Conservation (phyloP, 1,284 basidiomycete genomes). For the Trametes versicolor region DNA sequence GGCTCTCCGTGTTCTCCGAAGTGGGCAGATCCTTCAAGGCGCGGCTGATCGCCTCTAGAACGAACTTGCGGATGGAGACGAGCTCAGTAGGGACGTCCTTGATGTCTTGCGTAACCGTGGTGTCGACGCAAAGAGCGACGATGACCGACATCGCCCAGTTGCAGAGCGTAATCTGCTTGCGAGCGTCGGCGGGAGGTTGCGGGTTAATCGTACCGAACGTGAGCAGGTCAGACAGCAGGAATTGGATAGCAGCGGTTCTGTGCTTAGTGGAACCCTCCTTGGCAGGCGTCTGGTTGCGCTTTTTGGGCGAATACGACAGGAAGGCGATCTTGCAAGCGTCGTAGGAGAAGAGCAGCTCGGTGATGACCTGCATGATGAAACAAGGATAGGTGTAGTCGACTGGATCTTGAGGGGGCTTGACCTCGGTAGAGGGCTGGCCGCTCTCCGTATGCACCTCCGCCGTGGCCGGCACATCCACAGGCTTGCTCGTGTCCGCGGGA, state of each 20-base stretch:
- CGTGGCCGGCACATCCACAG: neutral
- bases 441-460: slow-evolving; percentile 12
- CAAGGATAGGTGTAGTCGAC: slow-evolving; percentile 75
- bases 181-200: slow-evolving; percentile 61
- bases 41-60: slow-evolving; percentile 89
- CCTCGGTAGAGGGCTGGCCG: slow-evolving; percentile 10
- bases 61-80: slow-evolving; percentile 87
- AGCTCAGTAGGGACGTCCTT: slow-evolving; percentile 86
- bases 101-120: slow-evolving; percentile 67
- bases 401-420: slow-evolving; percentile 30
- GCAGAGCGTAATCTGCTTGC: slow-evolving; percentile 72
- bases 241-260: slow-evolving; percentile 75
- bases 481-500: slow-evolving; percentile 13
- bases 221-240: slow-evolving; percentile 81
- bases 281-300: slow-evolving; percentile 64
- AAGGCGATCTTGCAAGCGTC: slow-evolving; percentile 91
- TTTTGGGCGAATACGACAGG: slow-evolving; percentile 81
- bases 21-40: slow-evolving; percentile 86
- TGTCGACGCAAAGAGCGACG: slow-evolving; percentile 92
- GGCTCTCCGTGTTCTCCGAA: slow-evolving; percentile 75
- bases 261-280: slow-evolving; percentile 69
- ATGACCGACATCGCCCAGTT: slow-evolving; percentile 94
- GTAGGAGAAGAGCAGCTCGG: slow-evolving; percentile 95
- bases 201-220: slow-evolving; percentile 79
- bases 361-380: slow-evolving; percentile 92